A percentile compares a stretch with the other conserved stretches of the same genome.
phyloP scores from a whole-genome alignment of 768 basidiomycete species.

The Crucibulum laeve region DNA sequence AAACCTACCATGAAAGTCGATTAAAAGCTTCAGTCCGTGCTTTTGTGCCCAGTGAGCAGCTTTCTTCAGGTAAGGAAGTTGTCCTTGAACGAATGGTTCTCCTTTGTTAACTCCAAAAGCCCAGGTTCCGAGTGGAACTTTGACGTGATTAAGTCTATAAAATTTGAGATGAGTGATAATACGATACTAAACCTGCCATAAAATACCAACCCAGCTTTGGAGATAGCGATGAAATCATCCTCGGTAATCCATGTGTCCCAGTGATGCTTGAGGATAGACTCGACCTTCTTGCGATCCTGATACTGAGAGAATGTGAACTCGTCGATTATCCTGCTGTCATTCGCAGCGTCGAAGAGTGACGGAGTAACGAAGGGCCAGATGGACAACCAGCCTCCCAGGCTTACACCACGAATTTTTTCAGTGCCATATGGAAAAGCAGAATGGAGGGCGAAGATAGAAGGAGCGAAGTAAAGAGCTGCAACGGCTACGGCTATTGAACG shows the following conservation, averaged over 20 bases:
- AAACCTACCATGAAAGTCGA: slow-evolving; percentile 66
- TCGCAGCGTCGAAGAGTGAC: slow-evolving; percentile 67
- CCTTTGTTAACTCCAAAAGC: slow-evolving; percentile 76
- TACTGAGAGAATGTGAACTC: slow-evolving; percentile 76
- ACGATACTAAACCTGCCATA: slow-evolving; percentile 3
- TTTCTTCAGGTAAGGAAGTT: slow-evolving; percentile 64
- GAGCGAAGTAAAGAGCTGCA: too few relatives aligned
- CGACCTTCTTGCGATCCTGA: slow-evolving; percentile 47
- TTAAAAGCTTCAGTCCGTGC: slow-evolving; percentile 71
- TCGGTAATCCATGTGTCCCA: slow-evolving; percentile 88
- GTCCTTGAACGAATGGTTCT: slow-evolving; percentile 77
- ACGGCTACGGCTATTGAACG: too few relatives aligned
- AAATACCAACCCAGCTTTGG: slow-evolving; percentile 60
- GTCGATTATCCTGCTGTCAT: slow-evolving; percentile 55
- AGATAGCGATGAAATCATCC: slow-evolving; percentile 69
- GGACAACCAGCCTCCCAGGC: slow-evolving; percentile 58
- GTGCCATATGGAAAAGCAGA: slow-evolving; percentile 72
- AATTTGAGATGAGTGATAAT: slow-evolving; percentile 5
- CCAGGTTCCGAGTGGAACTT: slow-evolving; percentile 88
- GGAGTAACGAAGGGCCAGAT: slow-evolving; percentile 75
- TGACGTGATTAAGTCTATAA: slow-evolving; percentile 74
- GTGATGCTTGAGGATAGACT: slow-evolving; percentile 53
- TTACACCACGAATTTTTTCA: slow-evolving; percentile 76
- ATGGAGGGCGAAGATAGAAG: too few relatives aligned
- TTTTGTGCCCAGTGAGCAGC: slow-evolving; percentile 69